A percentile compares a stretch with the other conserved stretches of the same genome.
These are phyloP conservation scores for Microstegium vimineum DNA, from an alignment of 176 grass and related monocot genomes.

Conservation along the genomic window DNA sequence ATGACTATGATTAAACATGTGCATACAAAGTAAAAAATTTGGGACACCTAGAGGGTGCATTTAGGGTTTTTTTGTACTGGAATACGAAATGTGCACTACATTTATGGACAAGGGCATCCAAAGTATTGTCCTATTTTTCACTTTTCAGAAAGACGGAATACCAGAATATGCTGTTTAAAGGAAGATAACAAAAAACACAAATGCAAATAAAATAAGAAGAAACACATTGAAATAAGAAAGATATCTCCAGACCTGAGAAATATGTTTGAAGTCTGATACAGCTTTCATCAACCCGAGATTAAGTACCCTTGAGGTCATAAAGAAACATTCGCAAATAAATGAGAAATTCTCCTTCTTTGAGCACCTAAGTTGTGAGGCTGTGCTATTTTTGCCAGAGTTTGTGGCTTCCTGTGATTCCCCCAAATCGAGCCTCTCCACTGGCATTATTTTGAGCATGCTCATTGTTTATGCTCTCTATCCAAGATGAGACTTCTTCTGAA, in stretches of 20 bases:
- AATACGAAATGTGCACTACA: neutral
- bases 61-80: neutral
- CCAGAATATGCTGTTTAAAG: neutral
- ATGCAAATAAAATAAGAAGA: neutral
- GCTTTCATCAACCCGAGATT: conserved; percentile 95
- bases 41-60: neutral
- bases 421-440: conserved; percentile 36
- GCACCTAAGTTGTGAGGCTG: conserved; percentile 18
- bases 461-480: conserved; percentile 50
- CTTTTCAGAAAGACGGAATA: neutral
- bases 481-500: conserved; percentile 87
- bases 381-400: conserved; percentile 57
- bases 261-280: conserved; percentile 83
- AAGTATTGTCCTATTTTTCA: neutral
- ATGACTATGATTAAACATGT: neutral
- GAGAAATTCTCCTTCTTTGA: conserved; percentile 80
- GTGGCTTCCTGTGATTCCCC: conserved; percentile 60
- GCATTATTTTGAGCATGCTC: conserved; percentile 47
- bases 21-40: neutral
- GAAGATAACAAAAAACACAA: neutral
- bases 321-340: conserved; percentile 97
- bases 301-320: conserved; percentile 93
- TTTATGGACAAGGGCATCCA: neutral
- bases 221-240: neutral
- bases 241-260: conserved; percentile 65